phyloP scores from a whole-genome alignment of 768 basidiomycete species.

The Boletus insuetus region DNA sequence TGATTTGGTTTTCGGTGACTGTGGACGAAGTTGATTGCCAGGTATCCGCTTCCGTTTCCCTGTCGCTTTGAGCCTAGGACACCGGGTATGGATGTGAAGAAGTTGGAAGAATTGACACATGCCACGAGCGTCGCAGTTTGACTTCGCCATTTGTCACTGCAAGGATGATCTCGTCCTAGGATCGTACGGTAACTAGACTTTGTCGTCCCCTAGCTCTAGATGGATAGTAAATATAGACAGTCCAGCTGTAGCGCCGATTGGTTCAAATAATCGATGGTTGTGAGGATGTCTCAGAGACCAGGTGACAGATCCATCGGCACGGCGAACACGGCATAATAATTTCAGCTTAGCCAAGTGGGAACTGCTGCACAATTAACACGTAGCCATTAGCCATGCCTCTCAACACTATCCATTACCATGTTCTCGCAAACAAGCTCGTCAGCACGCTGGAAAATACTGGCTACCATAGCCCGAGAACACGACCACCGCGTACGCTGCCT shows the following conservation, averaged over 20 bases:
- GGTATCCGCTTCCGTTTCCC: conserved; percentile 15
- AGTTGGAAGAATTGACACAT: conserved; percentile 9
- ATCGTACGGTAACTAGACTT: background rate
- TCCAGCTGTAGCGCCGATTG: background rate
- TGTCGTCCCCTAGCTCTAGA: background rate
- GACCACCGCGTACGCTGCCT: background rate
- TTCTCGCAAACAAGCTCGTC: background rate
- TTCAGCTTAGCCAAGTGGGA: conserved; percentile 22
- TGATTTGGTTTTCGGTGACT: background rate
- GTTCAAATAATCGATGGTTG: conserved; percentile 21
- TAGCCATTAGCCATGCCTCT: conserved; percentile 5
- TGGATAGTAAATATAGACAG: background rate
- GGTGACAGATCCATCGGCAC: conserved; percentile 14
- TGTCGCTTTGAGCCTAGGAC: conserved; percentile 14
- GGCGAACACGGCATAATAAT: background rate
- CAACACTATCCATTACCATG: conserved; percentile 12
- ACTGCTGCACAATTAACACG: conserved; percentile 10
- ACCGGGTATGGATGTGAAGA: conserved; percentile 4
- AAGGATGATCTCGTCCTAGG: background rate
- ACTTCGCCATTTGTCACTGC: background rate
- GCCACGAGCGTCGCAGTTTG: background rate
- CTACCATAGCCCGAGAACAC: background rate
- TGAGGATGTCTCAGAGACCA: conserved; percentile 4
- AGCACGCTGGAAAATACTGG: background rate
- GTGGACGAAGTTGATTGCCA: background rate